phyloP scores from a whole-genome alignment of 176 grass and related monocot species.

The Triticum turgidum region DNA sequence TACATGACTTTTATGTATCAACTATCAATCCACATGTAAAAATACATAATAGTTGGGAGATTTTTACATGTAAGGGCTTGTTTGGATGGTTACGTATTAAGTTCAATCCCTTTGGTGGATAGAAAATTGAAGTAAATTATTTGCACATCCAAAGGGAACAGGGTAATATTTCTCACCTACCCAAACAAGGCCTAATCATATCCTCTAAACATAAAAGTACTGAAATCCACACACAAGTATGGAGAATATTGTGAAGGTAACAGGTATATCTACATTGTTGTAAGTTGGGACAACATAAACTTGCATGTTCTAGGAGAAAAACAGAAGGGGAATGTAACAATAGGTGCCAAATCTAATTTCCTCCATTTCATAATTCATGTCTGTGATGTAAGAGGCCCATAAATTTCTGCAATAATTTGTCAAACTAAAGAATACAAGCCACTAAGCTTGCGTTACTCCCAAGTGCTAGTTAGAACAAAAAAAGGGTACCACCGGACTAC shows the following conservation, averaged over 20 bases:
- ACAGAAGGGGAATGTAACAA: not conserved
- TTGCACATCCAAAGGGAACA: no score
- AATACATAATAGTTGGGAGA: not conserved
- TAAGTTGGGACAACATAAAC: not conserved
- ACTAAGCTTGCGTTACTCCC: not conserved
- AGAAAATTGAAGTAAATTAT: not conserved
- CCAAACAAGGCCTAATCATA: not conserved
- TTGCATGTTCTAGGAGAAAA: not conserved
- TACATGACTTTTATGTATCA: not conserved
- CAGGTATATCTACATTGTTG: not conserved
- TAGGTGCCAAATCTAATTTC: not conserved
- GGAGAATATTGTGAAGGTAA: not conserved
- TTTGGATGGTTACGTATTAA: not conserved
- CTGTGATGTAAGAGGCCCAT: not conserved
- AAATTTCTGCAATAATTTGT: not conserved
- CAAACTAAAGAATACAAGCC: not conserved
- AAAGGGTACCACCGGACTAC: not conserved
- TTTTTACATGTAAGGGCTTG: not conserved
- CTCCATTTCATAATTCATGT: not conserved
- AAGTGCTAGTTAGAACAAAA: not conserved
- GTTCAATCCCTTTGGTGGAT: not conserved
- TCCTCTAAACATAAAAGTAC: not conserved
- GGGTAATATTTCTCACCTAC: no score
- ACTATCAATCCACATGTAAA: not conserved
- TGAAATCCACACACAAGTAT: not conserved